phyloP scores from a whole-genome alignment of 1,284 basidiomycete species.

The Ustilago hordei region DNA sequence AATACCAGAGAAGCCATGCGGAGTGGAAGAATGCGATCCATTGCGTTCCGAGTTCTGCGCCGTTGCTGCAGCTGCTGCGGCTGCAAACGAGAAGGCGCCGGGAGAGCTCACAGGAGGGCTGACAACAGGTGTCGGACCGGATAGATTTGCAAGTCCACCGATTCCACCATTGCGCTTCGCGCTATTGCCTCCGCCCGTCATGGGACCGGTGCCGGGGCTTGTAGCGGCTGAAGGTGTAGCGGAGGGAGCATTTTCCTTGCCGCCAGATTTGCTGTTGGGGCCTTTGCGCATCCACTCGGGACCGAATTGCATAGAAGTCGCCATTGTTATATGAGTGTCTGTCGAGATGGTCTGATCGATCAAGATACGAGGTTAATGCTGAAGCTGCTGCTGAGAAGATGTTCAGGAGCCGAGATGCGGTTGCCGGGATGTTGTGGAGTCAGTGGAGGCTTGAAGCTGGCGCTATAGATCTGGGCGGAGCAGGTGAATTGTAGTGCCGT shows the following conservation, averaged over 20 bases:
- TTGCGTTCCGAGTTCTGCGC: constrained; percentile 35
- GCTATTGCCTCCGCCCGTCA: constrained; percentile 17
- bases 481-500: not conserved
- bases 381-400: constrained; percentile 12
- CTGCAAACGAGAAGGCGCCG: constrained; percentile 63
- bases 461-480: not conserved
- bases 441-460: constrained; percentile 4
- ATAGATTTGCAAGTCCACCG: constrained; percentile 36
- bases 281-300: constrained; percentile 68
- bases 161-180: constrained; percentile 39
- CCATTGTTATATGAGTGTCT: constrained; percentile 40
- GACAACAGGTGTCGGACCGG: constrained; percentile 38
- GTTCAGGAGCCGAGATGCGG: constrained; percentile 4
- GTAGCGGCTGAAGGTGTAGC: constrained; percentile 26
- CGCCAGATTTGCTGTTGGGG: constrained; percentile 49
- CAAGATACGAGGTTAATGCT: constrained; percentile 4
- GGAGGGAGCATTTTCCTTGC: constrained; percentile 28
- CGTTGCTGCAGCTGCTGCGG: constrained; percentile 48
- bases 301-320: constrained; percentile 66
- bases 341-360: not conserved
- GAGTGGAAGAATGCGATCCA: constrained; percentile 20
- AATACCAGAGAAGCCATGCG: constrained; percentile 12
- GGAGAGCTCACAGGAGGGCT: constrained; percentile 54
- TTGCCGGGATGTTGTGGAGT: not conserved
- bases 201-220: constrained; percentile 28